A percentile compares a stretch with the other conserved stretches of the same genome.
These are phyloP conservation scores for Polygonum maritimum DNA, from an alignment of 148 eudicot species.

Conservation along the genomic window DNA sequence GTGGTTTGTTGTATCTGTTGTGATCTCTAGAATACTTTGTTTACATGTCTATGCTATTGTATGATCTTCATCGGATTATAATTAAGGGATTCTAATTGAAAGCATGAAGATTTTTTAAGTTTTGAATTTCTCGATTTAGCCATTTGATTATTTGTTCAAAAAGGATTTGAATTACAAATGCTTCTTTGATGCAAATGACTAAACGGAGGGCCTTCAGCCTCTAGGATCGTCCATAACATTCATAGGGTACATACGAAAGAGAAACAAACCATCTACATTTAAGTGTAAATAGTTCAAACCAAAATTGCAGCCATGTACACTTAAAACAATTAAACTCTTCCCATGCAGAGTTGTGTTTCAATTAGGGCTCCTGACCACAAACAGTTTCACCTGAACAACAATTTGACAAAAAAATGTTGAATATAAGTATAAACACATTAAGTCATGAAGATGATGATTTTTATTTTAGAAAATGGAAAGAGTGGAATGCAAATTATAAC, in stretches of 20 bases:
- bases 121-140: too few relatives aligned
- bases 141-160: too few relatives aligned
- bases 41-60: not conserved
- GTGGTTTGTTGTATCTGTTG: not conserved
- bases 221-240: not conserved
- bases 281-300: not conserved
- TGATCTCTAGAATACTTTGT: not conserved
- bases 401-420: not conserved
- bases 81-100: not conserved
- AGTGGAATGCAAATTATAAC: not conserved
- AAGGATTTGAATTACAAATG: not conserved
- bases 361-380: not conserved
- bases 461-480: too few relatives aligned
- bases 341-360: not conserved
- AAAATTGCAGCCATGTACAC: not conserved
- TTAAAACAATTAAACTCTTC: not conserved
- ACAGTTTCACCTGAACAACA: conserved; percentile 4
- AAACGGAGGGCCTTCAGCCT: not conserved
- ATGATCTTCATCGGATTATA: not conserved
- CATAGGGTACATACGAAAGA: not conserved
- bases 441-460: too few relatives aligned
- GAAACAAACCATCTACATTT: not conserved
- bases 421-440: not conserved
- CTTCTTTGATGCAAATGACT: not conserved
- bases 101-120: too few relatives aligned